Evolutionary conservation across 805 yeast species (phyloP).

Genomic region (Blastobotrys parvus): DNA sequence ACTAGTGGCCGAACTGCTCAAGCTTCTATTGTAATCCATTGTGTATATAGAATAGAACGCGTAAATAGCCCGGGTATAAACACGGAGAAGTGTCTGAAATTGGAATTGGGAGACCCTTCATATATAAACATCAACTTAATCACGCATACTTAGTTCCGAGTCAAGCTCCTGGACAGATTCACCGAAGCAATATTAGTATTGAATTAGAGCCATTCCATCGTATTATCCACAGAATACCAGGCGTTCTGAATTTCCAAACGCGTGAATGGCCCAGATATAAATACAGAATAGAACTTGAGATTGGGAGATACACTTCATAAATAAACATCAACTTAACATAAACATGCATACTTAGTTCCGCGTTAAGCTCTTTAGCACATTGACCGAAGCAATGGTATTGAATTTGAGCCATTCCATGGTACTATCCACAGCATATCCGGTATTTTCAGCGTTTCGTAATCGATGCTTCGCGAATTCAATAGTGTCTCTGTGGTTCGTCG

Average conservation of each 20-base stretch:
- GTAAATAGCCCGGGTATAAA: too few species aligned
- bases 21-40: neutral
- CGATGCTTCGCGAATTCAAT: constrained; percentile 54
- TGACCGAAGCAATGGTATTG: constrained; percentile 53
- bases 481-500: constrained; percentile 49
- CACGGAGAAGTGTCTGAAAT: too few species aligned
- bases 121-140: too few species aligned
- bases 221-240: constrained; percentile 53
- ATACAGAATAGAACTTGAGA: too few species aligned
- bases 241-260: too few species aligned
- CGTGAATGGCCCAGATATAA: too few species aligned
- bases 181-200: constrained; percentile 52
- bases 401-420: constrained; percentile 73
- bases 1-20: neutral
- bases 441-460: constrained; percentile 41
- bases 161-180: constrained; percentile 59
- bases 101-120: too few species aligned
- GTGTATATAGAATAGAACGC: too few species aligned
- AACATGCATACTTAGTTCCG: too few species aligned
- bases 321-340: too few species aligned
- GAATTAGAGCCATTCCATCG: constrained; percentile 70
- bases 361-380: constrained; percentile 55
- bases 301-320: too few species aligned
- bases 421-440: constrained; percentile 55
- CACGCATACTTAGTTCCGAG: constrained; percentile 10